Base-by-base conservation (phyloP, 257 asterid species). In the Solanum piurae region DNA sequence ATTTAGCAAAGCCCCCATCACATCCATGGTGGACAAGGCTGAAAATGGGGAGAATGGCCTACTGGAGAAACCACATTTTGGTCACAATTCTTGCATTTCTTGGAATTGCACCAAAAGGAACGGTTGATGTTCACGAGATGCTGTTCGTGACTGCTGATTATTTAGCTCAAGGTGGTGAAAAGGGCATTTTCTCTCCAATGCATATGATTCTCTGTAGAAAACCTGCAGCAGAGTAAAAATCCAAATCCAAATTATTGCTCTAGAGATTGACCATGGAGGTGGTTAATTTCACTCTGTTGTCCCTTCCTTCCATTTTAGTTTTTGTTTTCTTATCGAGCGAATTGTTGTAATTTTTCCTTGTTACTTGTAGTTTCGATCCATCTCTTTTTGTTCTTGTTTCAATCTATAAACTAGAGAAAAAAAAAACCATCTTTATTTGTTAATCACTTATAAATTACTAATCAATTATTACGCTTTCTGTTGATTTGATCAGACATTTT, bases 191-290 rank as follows among this genome's bases (percentile, higher is more conserved):
- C 92, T 88, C 90, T 38, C 98, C 98, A 84, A 95, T 95, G 98
- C 96, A 94, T 87, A 93, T 94, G 98, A 93, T 95, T 88, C 93
- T 95, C 88, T 95, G 98, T 95, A 89, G 98, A 87, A 95, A 95
- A 88, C 98, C 98, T 4, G 93, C 89, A 87, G 55, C 88, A 86
- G 55, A 86, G 25, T 75, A 88, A 87, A 87, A 46, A 40, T 11
- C 52, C 42, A 9, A 42, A 42, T 4, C 40, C 88, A n/a, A 62
- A 62, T 83, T 83, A 62, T 74, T 46, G 66, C 44, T 77, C 27
- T 33, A 44, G 86, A 83, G 84, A 87, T 89, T 74, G 60, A 88
- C 89, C 44, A 33, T 74, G 38, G 77, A 58, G 89, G 71, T 89
- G 29, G 29, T 29, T 76, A 77, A 88, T 90, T 88, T 88, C 71